Evolutionary conservation across 805 yeast species (phyloP).

Genomic region (Sungouiozyma intestinalis): DNA sequence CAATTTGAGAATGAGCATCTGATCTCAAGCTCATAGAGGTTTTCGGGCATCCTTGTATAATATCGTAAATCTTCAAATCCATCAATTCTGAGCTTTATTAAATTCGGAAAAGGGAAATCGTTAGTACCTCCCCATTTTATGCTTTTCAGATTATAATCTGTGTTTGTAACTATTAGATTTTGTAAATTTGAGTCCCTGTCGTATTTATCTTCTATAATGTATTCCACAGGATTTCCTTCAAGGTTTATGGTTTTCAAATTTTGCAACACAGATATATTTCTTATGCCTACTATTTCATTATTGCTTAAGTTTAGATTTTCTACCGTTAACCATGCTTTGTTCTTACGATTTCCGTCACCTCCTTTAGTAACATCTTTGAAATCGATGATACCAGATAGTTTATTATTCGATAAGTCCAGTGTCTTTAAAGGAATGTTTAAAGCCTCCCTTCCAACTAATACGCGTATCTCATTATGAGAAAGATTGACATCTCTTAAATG

Average conservation of each 20-base stretch:
- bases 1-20: constrained; percentile 4
- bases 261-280: constrained; percentile 12
- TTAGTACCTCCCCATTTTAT: neutral
- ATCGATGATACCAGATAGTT: constrained; percentile 17
- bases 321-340: constrained; percentile 12
- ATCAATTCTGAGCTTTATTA: constrained; percentile 2
- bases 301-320: constrained; percentile 16
- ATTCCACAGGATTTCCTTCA: constrained; percentile 19
- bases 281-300: constrained; percentile 16
- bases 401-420: constrained; percentile 16
- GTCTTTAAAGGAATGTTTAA: constrained; percentile 4
- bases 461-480: constrained; percentile 14
- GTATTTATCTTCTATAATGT: constrained; percentile 1
- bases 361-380: constrained; percentile 12
- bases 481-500: constrained; percentile 16
- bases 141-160: constrained; percentile 1
- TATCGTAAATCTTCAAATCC: constrained; percentile 4
- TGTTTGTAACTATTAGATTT: neutral
- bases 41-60: constrained; percentile 3
- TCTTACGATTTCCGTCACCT: constrained; percentile 4
- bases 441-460: constrained; percentile 9
- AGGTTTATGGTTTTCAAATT: constrained; percentile 12
- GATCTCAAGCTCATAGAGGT: constrained; percentile 2
- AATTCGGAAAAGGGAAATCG: constrained; percentile 1
- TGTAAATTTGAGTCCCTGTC: neutral